These are phyloP conservation scores for Musa beccarii DNA, from an alignment of 176 grass and related monocot species.

Conservation along the genomic window DNA sequence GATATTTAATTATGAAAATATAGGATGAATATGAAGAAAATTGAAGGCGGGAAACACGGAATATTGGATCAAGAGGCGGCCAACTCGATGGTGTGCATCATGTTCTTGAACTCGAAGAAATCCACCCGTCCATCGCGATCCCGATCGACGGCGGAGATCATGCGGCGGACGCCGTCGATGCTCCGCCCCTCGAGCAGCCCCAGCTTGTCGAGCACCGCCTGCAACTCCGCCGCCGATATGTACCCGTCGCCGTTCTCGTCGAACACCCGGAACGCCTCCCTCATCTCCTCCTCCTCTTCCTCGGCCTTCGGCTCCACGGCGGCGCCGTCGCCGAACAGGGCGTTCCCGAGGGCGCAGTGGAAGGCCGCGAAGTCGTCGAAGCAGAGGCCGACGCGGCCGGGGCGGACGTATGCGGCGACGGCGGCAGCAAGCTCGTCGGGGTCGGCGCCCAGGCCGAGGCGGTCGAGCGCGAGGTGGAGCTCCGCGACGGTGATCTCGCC, in stretches of 20 bases:
- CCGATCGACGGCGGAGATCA: constrained; percentile 4
- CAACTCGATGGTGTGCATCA: background rate
- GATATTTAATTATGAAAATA: too few relatives aligned
- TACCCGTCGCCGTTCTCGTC: constrained; percentile 2
- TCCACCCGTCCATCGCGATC: constrained; percentile 7
- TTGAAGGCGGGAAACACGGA: background rate
- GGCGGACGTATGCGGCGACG: background rate
- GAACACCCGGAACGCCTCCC: constrained; percentile 5
- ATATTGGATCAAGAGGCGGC: background rate
- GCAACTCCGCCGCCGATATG: constrained; percentile 9
- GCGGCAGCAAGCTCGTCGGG: background rate
- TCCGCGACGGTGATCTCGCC: constrained; percentile 6
- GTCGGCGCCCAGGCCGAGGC: constrained; percentile 1
- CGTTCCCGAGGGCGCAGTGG: background rate
- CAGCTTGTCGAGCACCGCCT: constrained; percentile 7
- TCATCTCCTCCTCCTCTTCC: background rate
- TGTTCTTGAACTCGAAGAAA: constrained; percentile 10
- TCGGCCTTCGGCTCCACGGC: background rate
- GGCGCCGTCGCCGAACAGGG: background rate
- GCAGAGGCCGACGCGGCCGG: background rate
- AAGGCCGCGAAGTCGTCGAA: background rate
- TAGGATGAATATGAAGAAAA: too few relatives aligned
- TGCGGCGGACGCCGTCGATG: background rate
- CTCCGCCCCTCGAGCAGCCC: background rate
- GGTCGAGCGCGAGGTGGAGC: constrained; percentile 2